A percentile compares a stretch with the other conserved stretches of the same genome.
Conservation (phyloP, 2,329 filamentous ascomycete species). For the Diaporthe eres region DNA sequence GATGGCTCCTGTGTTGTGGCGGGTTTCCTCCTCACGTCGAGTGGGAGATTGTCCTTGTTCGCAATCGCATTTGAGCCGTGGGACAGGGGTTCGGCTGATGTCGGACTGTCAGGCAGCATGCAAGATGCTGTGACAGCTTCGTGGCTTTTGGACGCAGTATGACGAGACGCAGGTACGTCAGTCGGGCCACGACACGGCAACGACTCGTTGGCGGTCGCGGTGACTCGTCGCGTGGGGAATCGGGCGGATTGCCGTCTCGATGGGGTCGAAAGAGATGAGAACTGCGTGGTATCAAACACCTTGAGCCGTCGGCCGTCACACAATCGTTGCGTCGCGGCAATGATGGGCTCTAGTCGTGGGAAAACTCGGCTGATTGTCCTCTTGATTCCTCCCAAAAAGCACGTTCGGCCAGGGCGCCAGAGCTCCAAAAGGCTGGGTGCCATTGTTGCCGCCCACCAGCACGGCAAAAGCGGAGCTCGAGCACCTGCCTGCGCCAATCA, state of each 20-base stretch:
- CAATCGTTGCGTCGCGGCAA: conserved; percentile 24
- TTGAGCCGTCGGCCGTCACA: conserved; percentile 29
- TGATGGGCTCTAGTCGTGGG: conserved; percentile 7
- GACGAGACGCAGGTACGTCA: conserved; percentile 37
- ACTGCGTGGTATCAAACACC: background rate
- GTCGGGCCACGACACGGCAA: conserved; percentile 29
- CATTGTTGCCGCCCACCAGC: conserved; percentile 24
- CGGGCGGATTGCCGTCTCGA: background rate
- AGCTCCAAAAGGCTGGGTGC: conserved; percentile 22
- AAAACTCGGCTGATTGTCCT: conserved; percentile 35
- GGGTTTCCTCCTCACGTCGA: conserved; percentile 26
- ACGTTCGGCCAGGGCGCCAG: conserved; percentile 28
- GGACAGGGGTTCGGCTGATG: background rate
- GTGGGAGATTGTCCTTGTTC: conserved; percentile 27
- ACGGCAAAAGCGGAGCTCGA: conserved; percentile 33
- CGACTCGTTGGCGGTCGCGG: conserved; percentile 11
- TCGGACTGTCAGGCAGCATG: conserved; percentile 23
- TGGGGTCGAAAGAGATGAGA: background rate
- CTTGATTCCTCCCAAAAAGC: conserved; percentile 33
- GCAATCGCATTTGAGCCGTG: conserved; percentile 35
- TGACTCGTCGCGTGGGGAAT: conserved; percentile 26
- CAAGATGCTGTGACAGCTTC: conserved; percentile 33
- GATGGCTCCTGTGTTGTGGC: background rate
- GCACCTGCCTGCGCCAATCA: conserved; percentile 23
- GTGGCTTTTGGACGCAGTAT: conserved; percentile 33